These are phyloP conservation scores for Protomyces gravidus DNA, from an alignment of 1,139 yeast genomes.

Conservation along the genomic window DNA sequence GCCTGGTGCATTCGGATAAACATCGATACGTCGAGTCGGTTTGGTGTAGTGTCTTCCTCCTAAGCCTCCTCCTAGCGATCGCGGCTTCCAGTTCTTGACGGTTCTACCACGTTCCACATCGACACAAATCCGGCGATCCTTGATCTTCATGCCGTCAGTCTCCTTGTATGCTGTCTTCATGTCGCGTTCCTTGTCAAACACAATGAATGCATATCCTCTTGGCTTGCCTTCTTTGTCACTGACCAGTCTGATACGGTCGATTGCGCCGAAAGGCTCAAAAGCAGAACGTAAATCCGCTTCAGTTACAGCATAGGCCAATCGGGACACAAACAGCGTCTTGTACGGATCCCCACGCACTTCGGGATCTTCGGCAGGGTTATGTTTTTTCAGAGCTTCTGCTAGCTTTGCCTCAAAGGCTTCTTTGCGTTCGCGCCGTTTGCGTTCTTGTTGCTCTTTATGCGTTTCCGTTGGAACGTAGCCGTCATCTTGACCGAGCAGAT, in stretches of 20 bases:
- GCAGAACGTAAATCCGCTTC: slow-evolving; percentile 65
- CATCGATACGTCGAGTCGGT: not conserved
- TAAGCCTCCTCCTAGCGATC: slow-evolving; percentile 68
- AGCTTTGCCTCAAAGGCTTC: slow-evolving; percentile 39
- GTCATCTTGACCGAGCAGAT: slow-evolving; percentile 40
- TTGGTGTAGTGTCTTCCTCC: slow-evolving; percentile 57
- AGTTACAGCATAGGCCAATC: slow-evolving; percentile 61
- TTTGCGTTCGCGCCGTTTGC: slow-evolving; percentile 40
- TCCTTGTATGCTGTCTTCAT: slow-evolving; percentile 58
- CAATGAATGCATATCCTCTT: slow-evolving; percentile 80
- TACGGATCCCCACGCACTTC: slow-evolving; percentile 70
- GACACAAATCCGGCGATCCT: slow-evolving; percentile 57
- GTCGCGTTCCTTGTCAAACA: slow-evolving; percentile 58
- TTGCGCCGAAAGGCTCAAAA: slow-evolving; percentile 63
- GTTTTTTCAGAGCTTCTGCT: slow-evolving; percentile 44
- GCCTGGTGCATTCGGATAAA: slow-evolving; percentile 3
- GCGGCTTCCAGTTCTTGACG: slow-evolving; percentile 73
- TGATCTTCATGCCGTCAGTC: slow-evolving; percentile 53
- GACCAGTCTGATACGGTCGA: slow-evolving; percentile 63
- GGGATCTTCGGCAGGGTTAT: slow-evolving; percentile 53
- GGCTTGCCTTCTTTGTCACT: slow-evolving; percentile 57
- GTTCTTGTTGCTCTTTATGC: slow-evolving; percentile 42
- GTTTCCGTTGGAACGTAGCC: slow-evolving; percentile 43
- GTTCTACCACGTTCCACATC: slow-evolving; percentile 83
- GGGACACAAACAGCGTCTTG: slow-evolving; percentile 69